Evolutionary conservation across 2,329 filamentous ascomycete genomes (phyloP), one percentile per base, ranked within the genome.

Genomic region (Acephala macrosclerotiorum): DNA sequence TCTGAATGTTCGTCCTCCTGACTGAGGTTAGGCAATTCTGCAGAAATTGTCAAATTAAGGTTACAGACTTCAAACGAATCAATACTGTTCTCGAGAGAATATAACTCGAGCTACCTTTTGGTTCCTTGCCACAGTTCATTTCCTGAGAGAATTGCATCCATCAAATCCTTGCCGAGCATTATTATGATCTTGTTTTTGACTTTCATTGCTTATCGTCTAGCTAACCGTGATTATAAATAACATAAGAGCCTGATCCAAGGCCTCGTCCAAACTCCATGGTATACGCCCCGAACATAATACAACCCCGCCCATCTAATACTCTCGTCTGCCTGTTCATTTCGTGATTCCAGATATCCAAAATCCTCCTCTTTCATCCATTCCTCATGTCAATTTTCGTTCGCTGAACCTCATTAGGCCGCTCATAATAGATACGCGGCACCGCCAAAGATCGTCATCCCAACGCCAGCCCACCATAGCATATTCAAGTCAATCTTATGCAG

Each of bases 401-500:
- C n/a, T 60, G 49, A 60, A 29, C 42, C 58, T 11, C 29, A 26
- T 38, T 9, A 33, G 29, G 9, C 42, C 40, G 42, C 22, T 70
- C 66, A 77, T 66, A 77, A 65, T 61, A 76, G 64, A 62, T 77
- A 77, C 14, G 75, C 75, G 2, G 74, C 74, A 40, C 75, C 75
- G 8, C 76, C 75, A 56, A 77, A 76, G 25, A 77, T 42, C 18
- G 70, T 71, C 74, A 77, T 73, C 9, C 72, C 75, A n/a, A 77
- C 59, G 22, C 76, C 75, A 1, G 70, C 69, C 74, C 74, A 77
- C 74, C 74, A 77, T 7, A 77, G 25, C 56, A 76, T 66, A 49
- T 73, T 69, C 33, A 72, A 61, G 68, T 77, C 72, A 12, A 77
- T 63, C 11, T 66, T 58, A 16, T 74, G 64, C 25, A 75, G 40